Evolutionary conservation across 2,329 filamentous ascomycete species (phyloP).

Genomic region (Magnaporthiopsis incrustans): DNA sequence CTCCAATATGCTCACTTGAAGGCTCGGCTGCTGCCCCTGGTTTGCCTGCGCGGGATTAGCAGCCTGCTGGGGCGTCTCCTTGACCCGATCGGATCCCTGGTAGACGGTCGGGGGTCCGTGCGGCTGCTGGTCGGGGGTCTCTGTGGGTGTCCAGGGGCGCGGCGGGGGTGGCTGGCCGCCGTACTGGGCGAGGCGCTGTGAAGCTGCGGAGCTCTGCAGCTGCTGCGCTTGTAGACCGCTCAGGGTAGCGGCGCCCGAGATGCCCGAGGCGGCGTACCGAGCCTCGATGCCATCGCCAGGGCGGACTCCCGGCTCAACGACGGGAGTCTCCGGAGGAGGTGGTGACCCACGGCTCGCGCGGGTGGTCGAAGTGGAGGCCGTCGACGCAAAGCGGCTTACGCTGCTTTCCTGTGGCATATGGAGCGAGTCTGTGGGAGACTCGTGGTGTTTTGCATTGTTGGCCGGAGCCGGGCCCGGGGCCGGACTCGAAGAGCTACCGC

Average conservation of each 20-base stretch:
- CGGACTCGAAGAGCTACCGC: slow-evolving; percentile 23
- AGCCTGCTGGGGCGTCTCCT: slow-evolving; percentile 49
- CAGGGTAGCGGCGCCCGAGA: slow-evolving; percentile 76
- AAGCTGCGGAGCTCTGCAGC: slow-evolving; percentile 65
- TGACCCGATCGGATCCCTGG: slow-evolving; percentile 70
- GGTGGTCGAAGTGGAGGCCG: slow-evolving; percentile 88
- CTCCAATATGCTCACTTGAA: slow-evolving; percentile 66
- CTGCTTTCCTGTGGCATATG: slow-evolving; percentile 36
- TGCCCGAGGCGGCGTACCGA: slow-evolving; percentile 83
- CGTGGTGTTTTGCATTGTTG: slow-evolving; percentile 10
- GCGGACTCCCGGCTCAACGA: slow-evolving; percentile 62
- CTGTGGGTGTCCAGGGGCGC: slow-evolving; percentile 92
- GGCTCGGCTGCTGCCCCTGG: slow-evolving; percentile 20
- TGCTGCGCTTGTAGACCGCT: slow-evolving; percentile 51
- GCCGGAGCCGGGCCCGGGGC: slow-evolving; percentile 20
- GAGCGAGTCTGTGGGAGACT: slow-evolving; percentile 16
- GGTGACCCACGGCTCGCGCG: slow-evolving; percentile 87
- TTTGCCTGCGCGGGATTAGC: slow-evolving; percentile 8
- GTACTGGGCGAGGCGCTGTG: slow-evolving; percentile 76
- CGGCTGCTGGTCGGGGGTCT: slow-evolving; percentile 75
- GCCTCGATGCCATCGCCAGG: slow-evolving; percentile 80
- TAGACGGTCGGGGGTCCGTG: slow-evolving; percentile 89
- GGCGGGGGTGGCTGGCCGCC: slow-evolving; percentile 40
- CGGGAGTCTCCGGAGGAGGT: slow-evolving; percentile 86
- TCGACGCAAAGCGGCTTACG: slow-evolving; percentile 63